Conservation (phyloP, 352 stramenopile species). For the Pythium phragmitis region DNA sequence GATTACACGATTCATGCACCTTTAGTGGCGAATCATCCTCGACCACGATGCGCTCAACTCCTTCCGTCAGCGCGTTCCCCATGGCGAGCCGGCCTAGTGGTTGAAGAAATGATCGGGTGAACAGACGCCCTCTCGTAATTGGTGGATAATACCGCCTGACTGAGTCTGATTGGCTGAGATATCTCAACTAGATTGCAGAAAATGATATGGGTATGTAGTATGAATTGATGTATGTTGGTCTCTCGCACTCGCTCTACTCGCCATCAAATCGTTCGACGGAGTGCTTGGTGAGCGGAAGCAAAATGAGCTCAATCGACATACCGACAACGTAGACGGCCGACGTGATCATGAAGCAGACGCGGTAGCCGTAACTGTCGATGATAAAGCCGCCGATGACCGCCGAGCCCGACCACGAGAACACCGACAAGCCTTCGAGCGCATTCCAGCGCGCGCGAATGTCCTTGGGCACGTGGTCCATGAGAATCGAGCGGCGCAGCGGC, state of each 20-base stretch:
- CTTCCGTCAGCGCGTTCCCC: constrained; percentile 29
- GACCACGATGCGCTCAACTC: constrained; percentile 27
- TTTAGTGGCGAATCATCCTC: constrained; percentile 23
- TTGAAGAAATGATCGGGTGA: constrained; percentile 7
- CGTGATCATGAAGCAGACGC: constrained; percentile 81
- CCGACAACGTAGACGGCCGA: constrained; percentile 62
- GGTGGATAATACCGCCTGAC: neutral
- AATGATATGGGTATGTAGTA: constrained; percentile 22
- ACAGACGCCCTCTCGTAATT: constrained; percentile 6
- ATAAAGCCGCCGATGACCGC: constrained; percentile 76
- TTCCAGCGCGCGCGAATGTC: constrained; percentile 78
- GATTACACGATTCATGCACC: neutral
- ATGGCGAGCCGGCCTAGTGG: constrained; percentile 2
- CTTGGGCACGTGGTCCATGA: constrained; percentile 82
- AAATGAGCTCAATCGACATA: constrained; percentile 51
- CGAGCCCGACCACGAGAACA: constrained; percentile 81
- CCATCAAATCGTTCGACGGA: constrained; percentile 38
- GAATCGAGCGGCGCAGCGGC: constrained; percentile 66
- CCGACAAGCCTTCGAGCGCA: constrained; percentile 64
- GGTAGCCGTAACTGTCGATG: constrained; percentile 77
- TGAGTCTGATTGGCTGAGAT: constrained; percentile 5
- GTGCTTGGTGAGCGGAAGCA: constrained; percentile 64
- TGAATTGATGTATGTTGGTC: neutral
- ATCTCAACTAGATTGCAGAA: neutral
- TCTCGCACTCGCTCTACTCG: constrained; percentile 5